Evolutionary conservation across 805 yeast species (phyloP), one percentile per base, ranked within the genome.

Genomic region (Candida lessepsii): DNA sequence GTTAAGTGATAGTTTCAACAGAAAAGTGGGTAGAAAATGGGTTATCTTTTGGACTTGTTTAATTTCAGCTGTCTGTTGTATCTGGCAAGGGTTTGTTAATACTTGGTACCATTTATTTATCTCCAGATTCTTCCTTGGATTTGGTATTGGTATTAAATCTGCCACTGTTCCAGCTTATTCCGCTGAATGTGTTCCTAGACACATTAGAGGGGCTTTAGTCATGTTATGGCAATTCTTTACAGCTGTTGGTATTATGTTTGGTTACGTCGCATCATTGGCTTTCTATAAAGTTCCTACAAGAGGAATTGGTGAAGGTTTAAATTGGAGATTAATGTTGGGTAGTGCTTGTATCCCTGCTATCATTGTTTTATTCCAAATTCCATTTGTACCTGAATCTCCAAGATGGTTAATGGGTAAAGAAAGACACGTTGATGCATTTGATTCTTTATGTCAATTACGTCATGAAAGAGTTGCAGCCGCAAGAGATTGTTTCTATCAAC

Each of bases 171-270:
- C 87, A 3, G 78, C 83, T 10, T 79, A 75, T 48, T 71, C 80
- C 16, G 82, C 84, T 9, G 86, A 80, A 53, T 72, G 79, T 51
- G 55, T 79, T 7, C 84, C 85, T 1, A 74, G 75, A 10, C 60
- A 61, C 9, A 70, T 76, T 29, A 67, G 87, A 53, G 88, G 87
- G 35, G 76, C 84, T 1, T 63, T 82, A 43, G 79, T 80, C 35
- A 79, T 81, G 82, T 66, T 76, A 61, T 81, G 86, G 84, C 87
- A 82, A 61, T 77, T 79, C 51, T 81, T 80, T 68, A 80, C 86
- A 10, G 86, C 87, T 2, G 75, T 81, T 39, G 88, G 88, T 43
- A 80, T 82, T 46, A 75, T 78, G 75, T 65, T 81, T 47, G 87
- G 86, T 14, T 77, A 78, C 45, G 76, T 79, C 23, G 67, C 81